Base-by-base conservation (phyloP, 345 rosid species). In the Combretum micranthum region DNA sequence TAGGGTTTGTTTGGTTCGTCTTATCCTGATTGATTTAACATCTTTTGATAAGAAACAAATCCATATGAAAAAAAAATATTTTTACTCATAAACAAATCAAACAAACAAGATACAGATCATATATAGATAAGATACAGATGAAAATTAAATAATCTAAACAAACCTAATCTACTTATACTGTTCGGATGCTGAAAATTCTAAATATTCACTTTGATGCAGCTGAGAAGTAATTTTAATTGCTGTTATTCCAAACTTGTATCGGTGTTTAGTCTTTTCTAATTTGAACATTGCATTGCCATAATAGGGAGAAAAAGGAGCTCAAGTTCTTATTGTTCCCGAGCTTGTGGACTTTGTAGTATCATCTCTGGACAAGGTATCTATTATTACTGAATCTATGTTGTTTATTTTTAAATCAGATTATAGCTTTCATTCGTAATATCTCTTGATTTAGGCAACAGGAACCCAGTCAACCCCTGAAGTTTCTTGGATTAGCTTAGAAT, bases 291-390 rank as follows among this genome's bases (percentile, higher is more conserved):
- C 45, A 23, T 55, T 64, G 60, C 18, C 63, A 57, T 48, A 75
- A 43, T 65, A 93, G 97, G 97, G 81, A 55, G 89, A 82, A 48
- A 85, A 79, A 62, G 96, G 99, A 50, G 97, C 97, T 42, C 96
- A 93, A 47, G 26, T 93, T 64, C 65, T 88, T 55, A 73, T 88
- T 67, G 87, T 86, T 83, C 93, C 97, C 0, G 94, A 93, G 66
- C 89, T 93, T 59, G 88, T 68, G 22, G 96, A 93, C 66, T 85
- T 75, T 75, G n/a, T 93, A 56, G 66, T 82, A 57, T 62, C 88
- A 6, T 70, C 97, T 19, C 74, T 93, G 52, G 89, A 84, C 80
- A 88, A 89, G 95, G 98, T 88, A 56, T 37, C 12, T 17, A 25
- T 57, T 51, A 44, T 56, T 42, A 52, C 47, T 2, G 7, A 20